A percentile compares a stretch with the other conserved stretches of the same genome.
Evolutionary conservation across 2,329 filamentous ascomycete genomes (phyloP).

Genomic region (Claviceps paspali): DNA sequence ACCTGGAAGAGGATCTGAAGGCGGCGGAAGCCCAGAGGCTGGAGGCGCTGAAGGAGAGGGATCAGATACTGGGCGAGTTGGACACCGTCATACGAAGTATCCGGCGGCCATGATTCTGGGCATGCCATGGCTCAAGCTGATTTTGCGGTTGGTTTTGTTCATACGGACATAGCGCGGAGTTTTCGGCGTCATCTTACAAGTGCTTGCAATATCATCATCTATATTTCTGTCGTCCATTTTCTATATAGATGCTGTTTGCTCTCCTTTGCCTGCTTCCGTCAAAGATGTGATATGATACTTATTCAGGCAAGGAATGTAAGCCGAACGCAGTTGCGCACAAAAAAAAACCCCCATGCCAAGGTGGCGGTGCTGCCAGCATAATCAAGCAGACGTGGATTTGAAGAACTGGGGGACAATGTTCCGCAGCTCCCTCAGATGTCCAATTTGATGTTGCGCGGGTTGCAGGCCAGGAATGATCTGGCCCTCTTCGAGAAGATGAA

Average conservation of each 20-base stretch:
- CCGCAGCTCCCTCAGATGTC: constrained; percentile 59
- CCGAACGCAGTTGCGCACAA: too few relatives aligned
- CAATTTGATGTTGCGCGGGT: constrained; percentile 61
- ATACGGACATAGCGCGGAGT: constrained; percentile 15
- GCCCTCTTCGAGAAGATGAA: constrained; percentile 70
- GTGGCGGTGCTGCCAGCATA: too few relatives aligned
- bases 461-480: constrained; percentile 46
- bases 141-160: not conserved
- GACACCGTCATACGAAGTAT: constrained; percentile 47
- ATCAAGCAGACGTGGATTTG: constrained; percentile 31
- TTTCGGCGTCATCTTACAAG: constrained; percentile 3
- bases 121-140: constrained; percentile 1
- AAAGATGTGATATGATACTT: too few relatives aligned
- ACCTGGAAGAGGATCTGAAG: constrained; percentile 49
- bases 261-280: too few relatives aligned
- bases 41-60: constrained; percentile 48
- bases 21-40: constrained; percentile 46
- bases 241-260: not conserved
- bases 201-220: not conserved
- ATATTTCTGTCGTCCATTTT: not conserved
- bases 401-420: constrained; percentile 73
- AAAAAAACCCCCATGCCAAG: too few relatives aligned
- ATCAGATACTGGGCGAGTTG: constrained; percentile 43
- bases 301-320: too few relatives aligned
- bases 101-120: constrained; percentile 34